Evolutionary conservation across 129 eudicot genomes (phyloP), one percentile per base, ranked within the genome.

Genomic region (Daucus carota): DNA sequence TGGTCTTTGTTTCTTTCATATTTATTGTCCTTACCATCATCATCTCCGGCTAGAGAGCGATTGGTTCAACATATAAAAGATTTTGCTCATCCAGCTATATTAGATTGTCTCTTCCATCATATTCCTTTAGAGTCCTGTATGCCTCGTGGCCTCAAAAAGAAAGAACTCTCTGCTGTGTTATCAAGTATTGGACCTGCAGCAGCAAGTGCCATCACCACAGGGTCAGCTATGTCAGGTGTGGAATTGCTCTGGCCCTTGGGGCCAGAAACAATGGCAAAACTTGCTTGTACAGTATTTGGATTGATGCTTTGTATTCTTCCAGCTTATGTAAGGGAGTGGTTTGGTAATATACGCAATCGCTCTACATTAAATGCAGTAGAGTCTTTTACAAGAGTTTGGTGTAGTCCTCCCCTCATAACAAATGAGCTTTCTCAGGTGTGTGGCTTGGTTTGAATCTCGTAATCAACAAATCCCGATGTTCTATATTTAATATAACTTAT

Each of bases 291-390:
- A 74, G 80, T 88, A 43, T 92, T 81, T 82, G 97, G 97, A 77
- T 82, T 92, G 80, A 95, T 92, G 99, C 92, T 95, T 68, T 83
- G 83, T 76, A 84, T 90, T 73, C 95, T 95, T 75, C 96, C 99
- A 57, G 99, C 99, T 76, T 95, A 89, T 77, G 97, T 92, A 74
- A 84, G 99, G 43, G 95, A 83, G 38, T 95, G 99, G 99, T 95
- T 92, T 81, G 87, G 80, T 87, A 92, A 86, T 82, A 77, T 92
- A 75, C 92, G 97, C 50, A 96, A 91, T 70, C 96, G 96, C 38
- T 82, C 94, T 20, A 80, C 80, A 41, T 85, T 88, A 57, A 85
- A 87, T 85, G 83, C 90, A 12, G 84, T 95, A 24, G 99, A 95
- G 78, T 89, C 89, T 32, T 95, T 95, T 81, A 92, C 99, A 15